Evolutionary conservation across 2,329 filamentous ascomycete genomes (phyloP), one percentile per base, ranked within the genome.

Genomic region (Alternaria sp.): DNA sequence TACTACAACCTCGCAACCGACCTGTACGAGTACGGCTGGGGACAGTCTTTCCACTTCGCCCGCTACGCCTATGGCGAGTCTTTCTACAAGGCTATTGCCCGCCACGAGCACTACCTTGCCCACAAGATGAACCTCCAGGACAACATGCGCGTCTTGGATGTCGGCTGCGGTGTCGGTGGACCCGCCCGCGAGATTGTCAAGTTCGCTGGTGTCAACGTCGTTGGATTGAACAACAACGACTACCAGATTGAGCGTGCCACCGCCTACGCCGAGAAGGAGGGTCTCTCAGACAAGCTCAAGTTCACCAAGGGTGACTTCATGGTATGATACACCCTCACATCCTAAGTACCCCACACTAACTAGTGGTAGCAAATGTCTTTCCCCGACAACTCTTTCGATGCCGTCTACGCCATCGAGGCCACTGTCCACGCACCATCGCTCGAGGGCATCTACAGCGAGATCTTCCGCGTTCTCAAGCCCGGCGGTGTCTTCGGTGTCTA

Each of bases 1-100:
- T 97, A 97, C 87, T 97, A 97, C 85, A 97, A 97, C 83, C 88
- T 97, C 52, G 93, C 93, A n/a, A 97, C 94, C 71, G 94, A 97
- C 78, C 83, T 97, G 54, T 97, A 97, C 85, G 96, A 98, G 85
- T 96, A 97, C 74, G 96, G 94, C 74, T 99, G 96, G 94, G 93
- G 93, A 66, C 90, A 93, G 76, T 95, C 91, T 53, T 99, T 99
- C 87, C 95, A 99, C 84, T 98, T 99, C 87, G 97, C 93, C 84
- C 93, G 95, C 67, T 97, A 95, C 82, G 91, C 93, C 59, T 85
- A 90, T 72, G 91, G 91, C 78, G 96, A 99, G 84, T 85, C 89
- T 56, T 98, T 98, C 85, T 85, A 89, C 81, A 92, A 96, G 83
- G 94, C 94, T 66, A 95, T 98, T 82, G 93, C 94, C 70, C 91